These are phyloP conservation scores for Xerocomus nothofagi DNA, from an alignment of 1,284 basidiomycete genomes.

Conservation along the genomic window DNA sequence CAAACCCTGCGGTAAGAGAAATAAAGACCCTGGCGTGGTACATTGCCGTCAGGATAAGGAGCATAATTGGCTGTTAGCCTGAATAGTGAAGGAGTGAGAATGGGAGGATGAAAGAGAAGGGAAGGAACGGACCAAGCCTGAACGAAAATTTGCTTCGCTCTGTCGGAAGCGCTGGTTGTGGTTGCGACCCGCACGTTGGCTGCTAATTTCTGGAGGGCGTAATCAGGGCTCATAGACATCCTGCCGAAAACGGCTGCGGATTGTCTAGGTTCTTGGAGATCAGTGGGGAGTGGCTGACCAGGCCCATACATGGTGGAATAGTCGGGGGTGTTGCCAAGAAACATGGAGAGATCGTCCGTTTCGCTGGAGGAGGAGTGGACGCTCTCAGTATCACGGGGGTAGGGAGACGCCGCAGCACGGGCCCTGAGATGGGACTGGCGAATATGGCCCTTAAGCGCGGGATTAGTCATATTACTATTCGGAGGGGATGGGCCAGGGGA, in stretches of 20 bases:
- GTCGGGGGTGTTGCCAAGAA: constrained; percentile 56
- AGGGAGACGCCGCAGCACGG: constrained; percentile 74
- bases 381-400: constrained; percentile 78
- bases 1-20: constrained; percentile 90
- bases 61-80: constrained; percentile 88
- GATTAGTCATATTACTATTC: constrained; percentile 66
- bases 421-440: constrained; percentile 74
- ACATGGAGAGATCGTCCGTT: constrained; percentile 80
- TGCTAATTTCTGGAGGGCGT: constrained; percentile 80
- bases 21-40: constrained; percentile 84
- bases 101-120: constrained; percentile 8
- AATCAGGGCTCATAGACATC: constrained; percentile 71
- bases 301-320: constrained; percentile 61
- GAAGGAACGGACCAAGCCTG: constrained; percentile 71
- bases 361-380: constrained; percentile 84
- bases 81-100: constrained; percentile 24
- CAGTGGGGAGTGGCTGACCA: constrained; percentile 50
- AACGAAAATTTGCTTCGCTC: constrained; percentile 87
- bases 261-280: constrained; percentile 61
- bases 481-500: constrained; percentile 64
- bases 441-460: constrained; percentile 69
- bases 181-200: constrained; percentile 84
- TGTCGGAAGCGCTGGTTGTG: constrained; percentile 83
- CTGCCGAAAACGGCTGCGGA: constrained; percentile 67
- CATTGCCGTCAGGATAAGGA: constrained; percentile 88